Conservation (phyloP, 345 rosid species). For the Populus simonii region DNA sequence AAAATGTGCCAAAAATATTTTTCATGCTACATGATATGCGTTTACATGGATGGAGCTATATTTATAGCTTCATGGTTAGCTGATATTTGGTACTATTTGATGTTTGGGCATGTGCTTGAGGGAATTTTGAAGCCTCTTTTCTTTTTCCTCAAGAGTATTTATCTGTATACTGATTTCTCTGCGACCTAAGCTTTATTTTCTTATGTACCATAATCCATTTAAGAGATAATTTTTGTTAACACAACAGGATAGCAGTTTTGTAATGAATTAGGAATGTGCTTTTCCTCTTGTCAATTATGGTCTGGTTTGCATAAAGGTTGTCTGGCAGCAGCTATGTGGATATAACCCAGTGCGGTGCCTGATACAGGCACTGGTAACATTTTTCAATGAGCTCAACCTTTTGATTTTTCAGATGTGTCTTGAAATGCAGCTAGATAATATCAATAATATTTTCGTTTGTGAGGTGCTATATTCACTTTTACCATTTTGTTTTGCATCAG, state of each 20-base stretch:
- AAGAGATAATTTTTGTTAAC: neutral
- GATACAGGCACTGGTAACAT: neutral
- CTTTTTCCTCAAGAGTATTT: neutral
- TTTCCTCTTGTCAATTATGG: neutral
- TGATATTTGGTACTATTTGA: neutral
- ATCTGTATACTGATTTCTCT: neutral
- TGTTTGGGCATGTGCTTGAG: neutral
- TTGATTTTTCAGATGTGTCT: neutral
- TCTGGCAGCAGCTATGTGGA: neutral
- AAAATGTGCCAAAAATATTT: neutral
- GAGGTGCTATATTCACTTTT: neutral
- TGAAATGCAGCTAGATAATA: neutral
- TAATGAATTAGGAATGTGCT: neutral
- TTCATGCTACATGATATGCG: neutral
- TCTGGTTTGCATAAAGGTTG: neutral
- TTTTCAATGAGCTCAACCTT: neutral
- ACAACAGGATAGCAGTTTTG: neutral
- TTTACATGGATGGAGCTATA: neutral
- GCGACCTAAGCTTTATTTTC: neutral
- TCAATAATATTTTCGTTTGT: slow-evolving; percentile 1
- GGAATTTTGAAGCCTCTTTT: neutral
- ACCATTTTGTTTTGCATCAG: slow-evolving; percentile 27
- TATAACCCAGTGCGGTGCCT: neutral
- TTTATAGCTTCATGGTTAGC: neutral
- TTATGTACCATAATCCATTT: neutral